Evolutionary conservation across 2,329 filamentous ascomycete genomes (phyloP).

Genomic region (Stachybotrys elegans): DNA sequence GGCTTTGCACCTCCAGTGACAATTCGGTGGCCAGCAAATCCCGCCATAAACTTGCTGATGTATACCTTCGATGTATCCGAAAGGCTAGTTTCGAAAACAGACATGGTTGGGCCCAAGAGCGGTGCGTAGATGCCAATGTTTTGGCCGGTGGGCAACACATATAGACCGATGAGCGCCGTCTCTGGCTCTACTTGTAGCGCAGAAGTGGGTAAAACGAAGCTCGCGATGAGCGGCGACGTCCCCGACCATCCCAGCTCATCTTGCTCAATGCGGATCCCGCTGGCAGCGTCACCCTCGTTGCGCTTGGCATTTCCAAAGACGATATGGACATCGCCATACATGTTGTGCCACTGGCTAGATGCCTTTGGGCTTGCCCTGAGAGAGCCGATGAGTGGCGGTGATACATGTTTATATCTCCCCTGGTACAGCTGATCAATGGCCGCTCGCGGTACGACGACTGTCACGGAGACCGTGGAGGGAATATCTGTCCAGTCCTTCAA

Average conservation of each 20-base stretch:
- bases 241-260: constrained; percentile 32
- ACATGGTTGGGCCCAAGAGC: constrained; percentile 19
- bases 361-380: constrained; percentile 18
- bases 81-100: constrained; percentile 26
- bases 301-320: constrained; percentile 31
- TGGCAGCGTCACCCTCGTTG: constrained; percentile 20
- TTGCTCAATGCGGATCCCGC: constrained; percentile 24
- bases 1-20: constrained; percentile 16
- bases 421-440: constrained; percentile 21
- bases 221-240: constrained; percentile 31
- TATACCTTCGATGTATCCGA: constrained; percentile 24
- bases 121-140: constrained; percentile 16
- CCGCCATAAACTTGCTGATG: constrained; percentile 31
- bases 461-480: constrained; percentile 31
- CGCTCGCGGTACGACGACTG: constrained; percentile 26
- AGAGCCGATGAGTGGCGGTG: constrained; percentile 24
- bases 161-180: constrained; percentile 25
- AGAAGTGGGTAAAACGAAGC: constrained; percentile 33
- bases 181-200: constrained; percentile 27
- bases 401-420: constrained; percentile 10
- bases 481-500: constrained; percentile 32
- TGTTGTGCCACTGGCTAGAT: constrained; percentile 23
- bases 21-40: constrained; percentile 22
- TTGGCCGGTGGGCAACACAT: constrained; percentile 18
- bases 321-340: constrained; percentile 35